Evolutionary conservation across 768 basidiomycete genomes (phyloP).

Genomic region (Termitomyces sp.): DNA sequence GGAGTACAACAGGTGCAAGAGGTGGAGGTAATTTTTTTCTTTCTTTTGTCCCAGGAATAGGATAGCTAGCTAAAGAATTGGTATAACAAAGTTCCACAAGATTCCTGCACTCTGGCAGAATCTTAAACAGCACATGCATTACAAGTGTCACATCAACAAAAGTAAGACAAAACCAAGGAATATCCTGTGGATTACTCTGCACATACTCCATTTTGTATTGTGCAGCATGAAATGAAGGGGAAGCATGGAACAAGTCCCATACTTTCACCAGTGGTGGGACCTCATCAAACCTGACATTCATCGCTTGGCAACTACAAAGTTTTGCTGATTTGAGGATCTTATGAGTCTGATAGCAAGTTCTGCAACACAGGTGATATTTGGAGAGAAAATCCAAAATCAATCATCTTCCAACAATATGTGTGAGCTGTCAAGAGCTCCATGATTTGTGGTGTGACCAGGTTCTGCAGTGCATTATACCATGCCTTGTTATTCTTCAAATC

Average conservation of each 20-base stretch:
- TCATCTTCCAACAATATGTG: conserved; percentile 2
- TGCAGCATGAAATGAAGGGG: not conserved
- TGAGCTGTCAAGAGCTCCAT: conserved; percentile 7
- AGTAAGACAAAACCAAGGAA: conserved; percentile 6
- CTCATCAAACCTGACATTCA: not conserved
- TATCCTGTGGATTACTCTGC: not conserved
- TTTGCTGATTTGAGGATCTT: conserved; percentile 1
- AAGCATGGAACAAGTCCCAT: conserved; percentile 5
- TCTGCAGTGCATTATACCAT: not conserved
- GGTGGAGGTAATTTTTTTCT: not conserved
- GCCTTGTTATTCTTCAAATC: not conserved
- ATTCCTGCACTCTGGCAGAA: not conserved
- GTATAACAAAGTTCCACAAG: conserved; percentile 6
- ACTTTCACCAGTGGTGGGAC: not conserved
- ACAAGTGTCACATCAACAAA: not conserved
- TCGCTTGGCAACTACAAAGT: not conserved
- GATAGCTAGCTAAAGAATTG: not conserved
- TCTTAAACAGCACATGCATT: not conserved
- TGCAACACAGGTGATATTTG: not conserved
- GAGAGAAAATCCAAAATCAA: conserved; percentile 4
- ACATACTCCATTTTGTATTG: conserved; percentile 2
- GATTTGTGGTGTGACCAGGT: conserved; percentile 1
- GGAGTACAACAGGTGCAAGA: not conserved
- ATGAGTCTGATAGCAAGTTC: not conserved
- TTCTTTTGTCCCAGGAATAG: not conserved